Evolutionary conservation across 202 grass and related monocot genomes (phyloP), one percentile per base, ranked within the genome.

Genomic region (Setaria italica): DNA sequence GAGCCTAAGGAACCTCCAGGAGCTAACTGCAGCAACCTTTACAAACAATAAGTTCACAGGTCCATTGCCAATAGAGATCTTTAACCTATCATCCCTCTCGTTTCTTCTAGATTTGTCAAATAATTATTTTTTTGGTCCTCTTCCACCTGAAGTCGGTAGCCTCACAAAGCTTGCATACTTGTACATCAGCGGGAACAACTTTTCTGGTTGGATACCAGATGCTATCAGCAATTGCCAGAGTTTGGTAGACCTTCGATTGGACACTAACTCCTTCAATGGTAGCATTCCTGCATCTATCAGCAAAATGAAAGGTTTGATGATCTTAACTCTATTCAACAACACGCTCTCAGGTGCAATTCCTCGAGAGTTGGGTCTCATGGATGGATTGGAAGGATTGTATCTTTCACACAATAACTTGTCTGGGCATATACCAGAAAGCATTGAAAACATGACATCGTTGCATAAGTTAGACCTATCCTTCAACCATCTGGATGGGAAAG

Each of bases 391-490:
- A 55, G 65, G 12, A 66, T 25, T 84, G 2, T 57, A 80, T 68
- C 54, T 88, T 57, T 67, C 80, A 69, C 11, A 42, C 58, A 89
- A 76, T 10, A 46, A 83, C 4, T 84, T 84, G 54, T 89, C 81
- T 48, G 87, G 88, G 7, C 2, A 21, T 5, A 86, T 90, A 14
- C 83, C 78, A 1, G 15, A 48, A 46, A 78, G 17, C 55, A 6
- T 90, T 0, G 83, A 56, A 42, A 79, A 70, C 30, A 69, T 90
- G 13, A 33, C 39, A 5, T 25, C 62, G 6, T 55, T 86, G 41
- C 15, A 30, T 4, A 1, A 14, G 12, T 42, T 86, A 47, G 69
- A 90, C 29, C 29, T 90, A 1, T 90, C 88, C 2, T 86, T 85
- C 59, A 90, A 89, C 30, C 57, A 77, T 43, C n/a, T 89, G 34